Base-by-base conservation (phyloP, 2,329 filamentous ascomycete genomes). In the Sphaceloma murrayae region DNA sequence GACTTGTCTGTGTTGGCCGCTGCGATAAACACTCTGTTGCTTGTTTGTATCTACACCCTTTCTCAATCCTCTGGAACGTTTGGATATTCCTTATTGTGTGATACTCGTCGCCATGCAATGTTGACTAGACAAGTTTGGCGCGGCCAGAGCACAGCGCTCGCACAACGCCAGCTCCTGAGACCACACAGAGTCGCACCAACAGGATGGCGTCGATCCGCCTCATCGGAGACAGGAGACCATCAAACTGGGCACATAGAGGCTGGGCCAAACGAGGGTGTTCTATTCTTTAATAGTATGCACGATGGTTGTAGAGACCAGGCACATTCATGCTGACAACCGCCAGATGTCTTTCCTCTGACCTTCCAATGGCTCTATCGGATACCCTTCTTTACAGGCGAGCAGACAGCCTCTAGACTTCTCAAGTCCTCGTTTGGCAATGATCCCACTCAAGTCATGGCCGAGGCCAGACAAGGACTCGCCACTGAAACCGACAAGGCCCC, bases 271-370 rank as follows among this genome's bases (percentile, higher is more conserved):
- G 85, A 96, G 65, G 80, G 82, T 0, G 79, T 96, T 34, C 63
- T 95, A 5, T 98, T 93, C 66, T 80, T 96, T 56, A 87, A 94
- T 59, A 94, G 84, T 88, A 64, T 59, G 77, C 57, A 26, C 26
- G n/a, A n/a, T n/a, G n/a, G n/a, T n/a, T n/a, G n/a, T n/a, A n/a
- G n/a, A n/a, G n/a, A n/a, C n/a, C n/a, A n/a, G n/a, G n/a, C n/a
- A n/a, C n/a, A n/a, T 34, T n/a, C 19, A 44, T 32, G 11, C 29
- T 8, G 34, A 11, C 17, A 17, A 17, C 9, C 9, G n/a, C 22
- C 42, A 88, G 84, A 91, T 63, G 73, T 96, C 39, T 93, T 93
- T 49, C 89, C 89, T 1, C 69, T 91, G 19, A 83, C 78, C 53
- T 71, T 94, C 24, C 73, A 75, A 54, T 81, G 77, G 68, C 57